Evolutionary conservation across 2,329 filamentous ascomycete genomes (phyloP), one percentile per base, ranked within the genome.

Genomic region (Monosporascus sp.): DNA sequence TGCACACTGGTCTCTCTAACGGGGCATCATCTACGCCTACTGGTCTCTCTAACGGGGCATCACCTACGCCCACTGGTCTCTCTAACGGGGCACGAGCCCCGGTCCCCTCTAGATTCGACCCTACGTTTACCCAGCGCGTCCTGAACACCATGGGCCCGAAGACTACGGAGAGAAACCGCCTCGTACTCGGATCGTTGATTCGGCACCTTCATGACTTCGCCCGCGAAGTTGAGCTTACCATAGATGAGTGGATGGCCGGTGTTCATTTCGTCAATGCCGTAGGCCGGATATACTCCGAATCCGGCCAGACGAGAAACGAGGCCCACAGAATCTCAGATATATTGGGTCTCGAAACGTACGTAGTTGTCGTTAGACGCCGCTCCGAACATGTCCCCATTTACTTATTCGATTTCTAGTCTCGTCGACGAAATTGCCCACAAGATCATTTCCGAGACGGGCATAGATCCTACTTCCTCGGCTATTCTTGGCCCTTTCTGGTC

Each of bases 401-500:
- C 20, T 38, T 49, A 11, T 52, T 50, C 20, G 31, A 46, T 20
- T 18, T 22, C 5, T 58, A 85, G 81, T 9, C 76, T 86, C 51
- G 82, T 86, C 55, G 84, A 86, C 53, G 85, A 88, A 63, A 86
- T 86, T 60, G 81, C 82, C 58, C 80, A 85, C 75, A 82, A 79
- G 67, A 74, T 84, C 68, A 73, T 84, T 65, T 81, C 82, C 59
- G 82, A 87, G 54, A 78, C 79, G 53, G 76, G 78, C 65, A 72
- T 81, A 56, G 75, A 79, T 55, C 86, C 87, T 47, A 90, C 87
- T n/a, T 88, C 86, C 3, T 87, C 86, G 56, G 80, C 86, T 55
- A 91, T 91, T 65, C 84, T 91, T 55, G 87, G 87, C 2, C 87
- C 87, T 59, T 90, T 91, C 78, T 91, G 87, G 86, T 86, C 83